phyloP scores from a whole-genome alignment of 192 early-diverging fungal species.

The Entophlyctis luteolus region DNA sequence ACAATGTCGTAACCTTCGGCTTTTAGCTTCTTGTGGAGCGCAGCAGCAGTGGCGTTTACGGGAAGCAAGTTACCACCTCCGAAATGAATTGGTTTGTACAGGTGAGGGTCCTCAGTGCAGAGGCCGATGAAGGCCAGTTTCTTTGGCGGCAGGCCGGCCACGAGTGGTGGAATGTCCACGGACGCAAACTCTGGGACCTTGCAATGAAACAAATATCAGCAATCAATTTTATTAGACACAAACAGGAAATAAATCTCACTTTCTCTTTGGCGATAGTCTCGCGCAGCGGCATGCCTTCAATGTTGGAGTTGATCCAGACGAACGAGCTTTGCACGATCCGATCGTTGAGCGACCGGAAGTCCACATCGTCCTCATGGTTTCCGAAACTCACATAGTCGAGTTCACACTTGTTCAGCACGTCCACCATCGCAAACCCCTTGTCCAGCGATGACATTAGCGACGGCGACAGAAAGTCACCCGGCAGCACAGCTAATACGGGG shows the following conservation, averaged over 20 bases:
- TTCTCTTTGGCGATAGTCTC: no score
- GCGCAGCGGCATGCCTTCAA: background rate
- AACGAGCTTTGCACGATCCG: background rate
- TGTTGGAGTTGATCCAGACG: slow-evolving; percentile 15
- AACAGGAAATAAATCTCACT: no score
- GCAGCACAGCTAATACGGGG: background rate
- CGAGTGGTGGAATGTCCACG: background rate
- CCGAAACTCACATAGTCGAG: slow-evolving; percentile 22
- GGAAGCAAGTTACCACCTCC: slow-evolving; percentile 5
- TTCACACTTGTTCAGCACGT: slow-evolving; percentile 12
- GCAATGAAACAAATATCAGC: no score
- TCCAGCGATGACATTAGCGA: slow-evolving; percentile 4
- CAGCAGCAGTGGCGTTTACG: slow-evolving; percentile 9
- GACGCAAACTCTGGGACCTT: background rate
- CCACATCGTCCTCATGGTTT: slow-evolving; percentile 22
- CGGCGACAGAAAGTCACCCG: slow-evolving; percentile 18
- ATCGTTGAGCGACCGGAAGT: background rate
- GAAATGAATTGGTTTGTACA: slow-evolving; percentile 18
- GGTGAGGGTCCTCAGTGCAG: slow-evolving; percentile 5
- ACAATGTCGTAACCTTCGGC: background rate
- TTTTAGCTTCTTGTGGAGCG: background rate
- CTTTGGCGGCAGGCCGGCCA: background rate
- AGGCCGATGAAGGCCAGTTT: slow-evolving; percentile 2
- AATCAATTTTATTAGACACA: no score
- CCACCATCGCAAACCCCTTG: slow-evolving; percentile 9